Conservation (phyloP, 2,329 filamentous ascomycete genomes). For the Aspergillus fischeri region DNA sequence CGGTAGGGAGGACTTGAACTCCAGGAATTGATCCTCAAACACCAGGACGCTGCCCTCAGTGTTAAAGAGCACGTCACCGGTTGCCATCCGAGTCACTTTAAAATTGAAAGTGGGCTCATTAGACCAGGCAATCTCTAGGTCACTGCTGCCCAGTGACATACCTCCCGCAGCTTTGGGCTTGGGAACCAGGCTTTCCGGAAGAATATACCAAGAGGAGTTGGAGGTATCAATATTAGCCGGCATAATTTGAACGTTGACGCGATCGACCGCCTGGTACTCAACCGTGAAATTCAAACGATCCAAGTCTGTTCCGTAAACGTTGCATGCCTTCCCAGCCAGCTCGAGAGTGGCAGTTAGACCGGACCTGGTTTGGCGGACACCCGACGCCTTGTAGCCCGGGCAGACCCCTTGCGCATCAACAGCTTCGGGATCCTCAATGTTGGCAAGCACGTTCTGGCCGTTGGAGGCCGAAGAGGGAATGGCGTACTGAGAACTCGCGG, state of each 20-base stretch:
- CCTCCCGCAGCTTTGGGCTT: slow-evolving; percentile 45
- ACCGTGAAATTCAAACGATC: slow-evolving; percentile 63
- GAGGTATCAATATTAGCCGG: slow-evolving; percentile 59
- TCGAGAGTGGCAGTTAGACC: slow-evolving; percentile 52
- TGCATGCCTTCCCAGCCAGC: slow-evolving; percentile 56
- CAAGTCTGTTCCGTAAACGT: slow-evolving; percentile 74
- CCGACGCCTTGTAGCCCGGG: slow-evolving; percentile 55
- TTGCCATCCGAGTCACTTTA: slow-evolving; percentile 54
- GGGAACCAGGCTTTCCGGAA: slow-evolving; percentile 62
- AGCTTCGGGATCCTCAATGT: slow-evolving; percentile 61
- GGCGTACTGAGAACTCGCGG: slow-evolving; percentile 38
- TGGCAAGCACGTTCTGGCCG: slow-evolving; percentile 53
- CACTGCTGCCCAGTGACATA: slow-evolving; percentile 29
- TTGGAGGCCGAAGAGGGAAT: slow-evolving; percentile 44
- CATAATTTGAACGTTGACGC: slow-evolving; percentile 66
- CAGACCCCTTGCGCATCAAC: slow-evolving; percentile 61
- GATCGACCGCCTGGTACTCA: slow-evolving; percentile 61
- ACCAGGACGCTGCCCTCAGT: slow-evolving; percentile 62
- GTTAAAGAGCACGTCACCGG: slow-evolving; percentile 64
- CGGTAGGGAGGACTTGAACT: slow-evolving; percentile 64
- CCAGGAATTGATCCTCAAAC: slow-evolving; percentile 74
- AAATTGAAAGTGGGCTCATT: slow-evolving; percentile 57
- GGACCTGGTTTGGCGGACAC: slow-evolving; percentile 42
- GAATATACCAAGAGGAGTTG: slow-evolving; percentile 65
- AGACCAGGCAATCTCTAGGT: slow-evolving; percentile 52